A percentile compares a stretch with the other conserved stretches of the same genome.
These are phyloP conservation scores for Pseudogymnoascus sp. DNA, from an alignment of 2,329 filamentous ascomycete genomes.

Conservation along the genomic window DNA sequence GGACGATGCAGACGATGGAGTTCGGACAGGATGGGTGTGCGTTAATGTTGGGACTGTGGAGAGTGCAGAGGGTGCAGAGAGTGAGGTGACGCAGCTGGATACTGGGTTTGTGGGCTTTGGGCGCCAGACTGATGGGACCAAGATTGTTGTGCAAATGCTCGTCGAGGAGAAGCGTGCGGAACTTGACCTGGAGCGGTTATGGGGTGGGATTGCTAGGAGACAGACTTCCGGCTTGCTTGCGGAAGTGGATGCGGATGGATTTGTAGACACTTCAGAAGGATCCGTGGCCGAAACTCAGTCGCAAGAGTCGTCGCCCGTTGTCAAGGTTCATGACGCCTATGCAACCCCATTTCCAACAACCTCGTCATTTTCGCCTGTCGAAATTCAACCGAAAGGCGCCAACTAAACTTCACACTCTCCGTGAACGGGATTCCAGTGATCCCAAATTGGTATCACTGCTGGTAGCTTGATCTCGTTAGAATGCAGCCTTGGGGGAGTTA, in stretches of 20 bases:
- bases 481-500: neutral
- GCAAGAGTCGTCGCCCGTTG: neutral
- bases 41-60: slow-evolving; percentile 73
- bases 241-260: slow-evolving; percentile 1
- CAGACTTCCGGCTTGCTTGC: neutral
- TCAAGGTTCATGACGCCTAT: neutral
- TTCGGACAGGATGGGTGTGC: slow-evolving; percentile 92
- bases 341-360: slow-evolving; percentile 1
- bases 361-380: neutral
- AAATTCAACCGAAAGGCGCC: neutral
- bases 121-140: slow-evolving; percentile 43
- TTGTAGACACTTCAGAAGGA: neutral
- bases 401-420: neutral
- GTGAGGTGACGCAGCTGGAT: slow-evolving; percentile 37
- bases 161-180: slow-evolving; percentile 61
- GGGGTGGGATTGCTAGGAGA: slow-evolving; percentile 31
- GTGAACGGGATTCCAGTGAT: neutral
- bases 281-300: neutral
- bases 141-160: slow-evolving; percentile 62
- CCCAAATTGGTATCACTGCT: neutral
- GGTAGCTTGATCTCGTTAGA: neutral
- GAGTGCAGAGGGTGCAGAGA: slow-evolving; percentile 33
- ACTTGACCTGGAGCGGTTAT: slow-evolving; percentile 57
- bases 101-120: slow-evolving; percentile 71
- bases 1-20: slow-evolving; percentile 66